Percentiles rank a stretch among this genome's conserved stretches.
phyloP scores from a whole-genome alignment of 805 yeast species.

The Candida vaughaniae region DNA sequence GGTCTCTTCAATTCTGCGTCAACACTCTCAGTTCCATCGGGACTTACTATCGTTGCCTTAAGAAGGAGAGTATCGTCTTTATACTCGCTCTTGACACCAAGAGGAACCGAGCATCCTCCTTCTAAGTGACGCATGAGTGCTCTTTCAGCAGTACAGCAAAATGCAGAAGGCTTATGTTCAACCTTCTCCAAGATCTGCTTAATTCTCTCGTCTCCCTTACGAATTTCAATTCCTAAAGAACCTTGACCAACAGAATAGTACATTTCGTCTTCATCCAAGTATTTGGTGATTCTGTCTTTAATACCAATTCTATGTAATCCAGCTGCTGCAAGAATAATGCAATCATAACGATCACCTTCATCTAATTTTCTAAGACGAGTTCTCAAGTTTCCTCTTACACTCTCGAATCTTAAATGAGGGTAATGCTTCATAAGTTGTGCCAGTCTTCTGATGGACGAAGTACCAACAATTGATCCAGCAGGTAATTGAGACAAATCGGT shows the following conservation, averaged over 20 bases:
- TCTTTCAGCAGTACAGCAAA: slow-evolving; percentile 86
- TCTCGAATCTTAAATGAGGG: slow-evolving; percentile 76
- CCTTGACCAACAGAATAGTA: slow-evolving; percentile 99
- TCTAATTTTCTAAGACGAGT: slow-evolving; percentile 85
- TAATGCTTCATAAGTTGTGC: slow-evolving; percentile 81
- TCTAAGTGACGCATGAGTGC: slow-evolving; percentile 82
- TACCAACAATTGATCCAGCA: slow-evolving; percentile 83
- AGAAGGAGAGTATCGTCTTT: slow-evolving; percentile 40
- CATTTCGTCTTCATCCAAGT: slow-evolving; percentile 75
- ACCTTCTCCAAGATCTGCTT: slow-evolving; percentile 59
- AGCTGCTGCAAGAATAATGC: slow-evolving; percentile 89
- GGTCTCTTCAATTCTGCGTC: slow-evolving; percentile 47
- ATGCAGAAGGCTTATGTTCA: slow-evolving; percentile 62
- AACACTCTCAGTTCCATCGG: slow-evolving; percentile 74
- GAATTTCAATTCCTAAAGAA: slow-evolving; percentile 89
- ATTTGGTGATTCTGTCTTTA: slow-evolving; percentile 71
- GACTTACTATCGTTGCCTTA: slow-evolving; percentile 75
- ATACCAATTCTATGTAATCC: slow-evolving; percentile 78
- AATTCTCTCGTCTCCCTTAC: slow-evolving; percentile 63
- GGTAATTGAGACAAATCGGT: slow-evolving; percentile 74
- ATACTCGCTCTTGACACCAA: slow-evolving; percentile 76
- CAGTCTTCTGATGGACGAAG: slow-evolving; percentile 90
- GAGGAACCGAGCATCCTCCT: slow-evolving; percentile 98
- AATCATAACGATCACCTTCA: slow-evolving; percentile 51
- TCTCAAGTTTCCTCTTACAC: slow-evolving; percentile 76